Conservation (phyloP, 768 basidiomycete genomes). For the Termitomyces sp. region DNA sequence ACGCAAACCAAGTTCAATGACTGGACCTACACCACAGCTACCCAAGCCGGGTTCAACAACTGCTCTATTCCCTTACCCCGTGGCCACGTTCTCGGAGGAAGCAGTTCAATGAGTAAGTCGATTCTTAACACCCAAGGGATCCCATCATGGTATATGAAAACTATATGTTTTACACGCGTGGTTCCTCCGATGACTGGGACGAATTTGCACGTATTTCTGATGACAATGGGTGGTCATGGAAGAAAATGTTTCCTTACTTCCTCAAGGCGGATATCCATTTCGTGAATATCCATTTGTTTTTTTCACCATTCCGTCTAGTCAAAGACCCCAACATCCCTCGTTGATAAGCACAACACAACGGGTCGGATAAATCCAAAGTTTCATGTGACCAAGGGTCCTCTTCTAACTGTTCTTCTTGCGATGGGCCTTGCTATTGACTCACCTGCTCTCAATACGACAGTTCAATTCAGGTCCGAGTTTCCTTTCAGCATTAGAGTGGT, state of each 20-base stretch:
- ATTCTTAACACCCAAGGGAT: too few relatives aligned
- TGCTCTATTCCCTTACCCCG: slow-evolving; percentile 19
- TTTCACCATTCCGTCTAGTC: slow-evolving; percentile 17
- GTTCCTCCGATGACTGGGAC: slow-evolving; percentile 28
- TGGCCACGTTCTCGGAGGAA: slow-evolving; percentile 28
- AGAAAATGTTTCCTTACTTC: slow-evolving; percentile 22
- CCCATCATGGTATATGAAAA: slow-evolving; percentile 12
- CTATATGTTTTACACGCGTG: slow-evolving; percentile 27
- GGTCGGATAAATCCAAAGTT: slow-evolving; percentile 26
- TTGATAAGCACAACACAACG: slow-evolving; percentile 28
- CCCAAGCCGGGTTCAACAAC: slow-evolving; percentile 21
- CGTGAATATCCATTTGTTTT: not conserved
- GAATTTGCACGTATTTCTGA: slow-evolving; percentile 22
- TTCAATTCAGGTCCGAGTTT: slow-evolving; percentile 19
- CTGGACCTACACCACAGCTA: slow-evolving; percentile 29
- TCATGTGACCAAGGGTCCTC: slow-evolving; percentile 27
- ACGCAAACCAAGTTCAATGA: slow-evolving; percentile 16
- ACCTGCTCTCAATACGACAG: slow-evolving; percentile 24
- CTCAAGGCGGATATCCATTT: slow-evolving; percentile 5
- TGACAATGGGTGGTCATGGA: slow-evolving; percentile 33
- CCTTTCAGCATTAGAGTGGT: slow-evolving; percentile 18
- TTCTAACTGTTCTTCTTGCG: slow-evolving; percentile 24
- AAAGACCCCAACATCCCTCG: slow-evolving; percentile 26
- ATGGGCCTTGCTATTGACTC: slow-evolving; percentile 21
- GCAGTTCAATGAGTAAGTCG: slow-evolving; percentile 23